These are phyloP conservation scores for Colletotrichum orchidophilum DNA, from an alignment of 2,329 filamentous ascomycete species.

Conservation along the genomic window DNA sequence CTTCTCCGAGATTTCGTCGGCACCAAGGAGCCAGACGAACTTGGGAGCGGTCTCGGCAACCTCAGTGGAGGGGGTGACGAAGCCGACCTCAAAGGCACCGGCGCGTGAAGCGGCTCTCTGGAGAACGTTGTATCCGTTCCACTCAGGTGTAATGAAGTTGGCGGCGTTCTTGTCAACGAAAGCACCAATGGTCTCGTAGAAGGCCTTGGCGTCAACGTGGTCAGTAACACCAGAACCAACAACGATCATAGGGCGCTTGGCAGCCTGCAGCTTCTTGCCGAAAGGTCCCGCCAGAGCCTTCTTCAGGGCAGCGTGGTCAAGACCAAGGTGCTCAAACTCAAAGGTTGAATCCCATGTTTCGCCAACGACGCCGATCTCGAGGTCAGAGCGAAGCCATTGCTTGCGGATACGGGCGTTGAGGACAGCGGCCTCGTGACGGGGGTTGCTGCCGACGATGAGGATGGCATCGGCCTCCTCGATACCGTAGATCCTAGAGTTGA, in stretches of 20 bases:
- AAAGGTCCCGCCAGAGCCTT: slow-evolving; percentile 85
- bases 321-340: slow-evolving; percentile 90
- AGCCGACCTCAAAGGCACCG: slow-evolving; percentile 95
- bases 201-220: slow-evolving; percentile 88
- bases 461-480: slow-evolving; percentile 94
- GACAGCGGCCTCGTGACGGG: slow-evolving; percentile 92
- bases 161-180: slow-evolving; percentile 94
- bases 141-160: slow-evolving; percentile 88
- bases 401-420: slow-evolving; percentile 97
- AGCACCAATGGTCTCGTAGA: slow-evolving; percentile 88
- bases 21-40: slow-evolving; percentile 95
- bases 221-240: slow-evolving; percentile 93
- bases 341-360: slow-evolving; percentile 94
- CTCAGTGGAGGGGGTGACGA: slow-evolving; percentile 82
- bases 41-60: slow-evolving; percentile 90
- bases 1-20: slow-evolving; percentile 85
- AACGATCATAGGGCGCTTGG: slow-evolving; percentile 96
- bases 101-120: slow-evolving; percentile 92
- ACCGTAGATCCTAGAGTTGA: slow-evolving; percentile 95
- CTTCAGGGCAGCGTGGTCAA: slow-evolving; percentile 83
- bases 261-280: slow-evolving; percentile 88
- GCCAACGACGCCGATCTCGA: slow-evolving; percentile 91
- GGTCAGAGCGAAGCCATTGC: slow-evolving; percentile 95
- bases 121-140: slow-evolving; percentile 98
- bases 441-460: slow-evolving; percentile 93